Percentiles rank a stretch among this genome's conserved stretches.
phyloP scores from a whole-genome alignment of 139 green algal species.

The Chlamydomonas schloesseri region DNA sequence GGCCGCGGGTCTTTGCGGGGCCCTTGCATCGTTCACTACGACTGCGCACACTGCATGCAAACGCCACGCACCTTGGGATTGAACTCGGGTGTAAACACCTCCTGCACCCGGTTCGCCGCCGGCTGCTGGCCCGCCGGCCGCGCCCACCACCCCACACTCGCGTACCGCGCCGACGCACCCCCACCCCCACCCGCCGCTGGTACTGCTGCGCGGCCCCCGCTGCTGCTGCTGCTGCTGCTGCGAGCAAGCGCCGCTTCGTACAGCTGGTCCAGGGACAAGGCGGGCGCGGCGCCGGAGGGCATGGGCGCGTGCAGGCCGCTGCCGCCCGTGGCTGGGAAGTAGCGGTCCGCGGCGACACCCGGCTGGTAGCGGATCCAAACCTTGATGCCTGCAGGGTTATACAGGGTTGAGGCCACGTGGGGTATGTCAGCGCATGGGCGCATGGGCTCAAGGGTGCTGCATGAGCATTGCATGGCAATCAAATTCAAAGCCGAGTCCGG shows the following conservation, averaged over 20 bases:
- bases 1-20: too few relatives aligned
- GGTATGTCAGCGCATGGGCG: too few relatives aligned
- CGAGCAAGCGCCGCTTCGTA: not conserved
- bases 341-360: slow-evolving; percentile 23
- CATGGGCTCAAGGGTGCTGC: too few relatives aligned
- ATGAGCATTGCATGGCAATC: too few relatives aligned
- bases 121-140: not conserved
- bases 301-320: not conserved
- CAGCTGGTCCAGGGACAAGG: not conserved
- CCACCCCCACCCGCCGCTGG: not conserved
- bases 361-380: slow-evolving; percentile 55
- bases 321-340: slow-evolving; percentile 33
- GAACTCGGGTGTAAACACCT: slow-evolving; percentile 26
- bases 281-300: not conserved
- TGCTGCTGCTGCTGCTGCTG: not conserved
- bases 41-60: too few relatives aligned
- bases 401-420: too few relatives aligned
- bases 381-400: slow-evolving; percentile 52
- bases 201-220: not conserved
- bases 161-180: not conserved
- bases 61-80: not conserved
- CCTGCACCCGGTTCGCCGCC: not conserved
- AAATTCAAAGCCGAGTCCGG: too few relatives aligned
- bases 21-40: too few relatives aligned
- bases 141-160: not conserved